These are phyloP conservation scores for Phalaenopsis equestris DNA, from an alignment of 106 monocot species.

Conservation along the genomic window DNA sequence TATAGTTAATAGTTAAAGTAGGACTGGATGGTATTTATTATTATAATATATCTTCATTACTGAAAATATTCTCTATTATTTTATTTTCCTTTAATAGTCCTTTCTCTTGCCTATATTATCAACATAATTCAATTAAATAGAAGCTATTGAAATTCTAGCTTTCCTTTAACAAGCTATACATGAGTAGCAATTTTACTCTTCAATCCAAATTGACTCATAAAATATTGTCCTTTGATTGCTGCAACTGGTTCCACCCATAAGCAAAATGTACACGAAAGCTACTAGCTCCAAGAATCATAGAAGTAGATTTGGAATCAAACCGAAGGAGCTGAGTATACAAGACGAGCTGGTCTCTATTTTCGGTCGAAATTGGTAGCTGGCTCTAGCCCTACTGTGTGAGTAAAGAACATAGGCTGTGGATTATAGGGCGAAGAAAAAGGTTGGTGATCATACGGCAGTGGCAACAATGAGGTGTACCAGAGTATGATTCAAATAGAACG, in stretches of 20 bases:
- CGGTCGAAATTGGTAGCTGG: not conserved
- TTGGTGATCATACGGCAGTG: not conserved
- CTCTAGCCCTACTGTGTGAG: not conserved
- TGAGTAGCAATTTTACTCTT: not conserved
- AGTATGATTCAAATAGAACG: not conserved
- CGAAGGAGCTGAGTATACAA: not conserved
- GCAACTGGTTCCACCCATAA: not conserved
- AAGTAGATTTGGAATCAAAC: not conserved
- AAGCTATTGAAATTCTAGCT: no score
- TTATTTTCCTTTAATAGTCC: no score
- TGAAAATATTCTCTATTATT: no score
- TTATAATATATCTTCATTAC: no score
- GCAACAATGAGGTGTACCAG: not conserved
- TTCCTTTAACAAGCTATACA: not conserved
- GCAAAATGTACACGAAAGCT: not conserved
- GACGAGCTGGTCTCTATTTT: not conserved
- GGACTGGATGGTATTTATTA: no score
- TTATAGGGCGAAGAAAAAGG: not conserved
- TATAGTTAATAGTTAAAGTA: no score
- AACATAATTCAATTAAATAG: no score
- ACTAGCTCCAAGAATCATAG: not conserved
- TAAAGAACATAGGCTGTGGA: not conserved
- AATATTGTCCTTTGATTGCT: not conserved
- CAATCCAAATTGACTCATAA: not conserved
- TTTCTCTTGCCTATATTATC: no score